Base-by-base conservation (phyloP, 495 filamentous ascomycete species). In the Annulohypoxylon maeteangense region DNA sequence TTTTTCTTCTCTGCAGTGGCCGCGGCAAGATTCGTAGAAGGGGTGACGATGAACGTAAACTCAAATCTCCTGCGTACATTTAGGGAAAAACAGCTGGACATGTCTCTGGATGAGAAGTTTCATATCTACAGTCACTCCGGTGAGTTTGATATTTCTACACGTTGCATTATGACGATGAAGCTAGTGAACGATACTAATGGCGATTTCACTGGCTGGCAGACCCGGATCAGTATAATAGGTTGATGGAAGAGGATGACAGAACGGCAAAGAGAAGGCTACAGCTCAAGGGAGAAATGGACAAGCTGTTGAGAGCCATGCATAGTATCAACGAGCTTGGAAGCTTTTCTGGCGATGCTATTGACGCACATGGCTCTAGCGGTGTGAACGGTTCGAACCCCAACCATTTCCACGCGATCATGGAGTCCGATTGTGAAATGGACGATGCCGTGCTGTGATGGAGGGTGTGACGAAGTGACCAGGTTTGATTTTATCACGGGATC, bases 11-110 rank as follows among this genome's bases (percentile, higher is more conserved):
- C n/a, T n/a, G 27, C 14, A 72, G 70, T 82, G 3, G 83, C 85
- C 1, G 81, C 81, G 1, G 70, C 79, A 22, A 80, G 87, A 1
- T 86, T 87, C 48, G 78, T 82, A 0, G 87, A 89, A 68, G 76
- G 75, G 16, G 80, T 85, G 0, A 80, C 82, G 3, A 81, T 83
- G 22, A 77, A 78, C 62, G 80, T 87, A 38, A 80, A 82, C 65
- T 80, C 79, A 0, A 78, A 81, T n/a, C 68, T 86, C 11, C 76
- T 87, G 14, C 78, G 80, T 1, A 72, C 67, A 0, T 71, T 80
- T 18, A 59, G 80, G 1, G 75, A 72, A 25, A 18, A 65, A 0
- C 47, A 72, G 12, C 61, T 77, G 4, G 75, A 79, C 0, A 69
- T 53, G 4, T 80, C 79, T 38, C 66, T 87, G 3, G 79, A 84